Evolutionary conservation across 352 stramenopile species (phyloP).

Genomic region (Thraustotheca clavata): DNA sequence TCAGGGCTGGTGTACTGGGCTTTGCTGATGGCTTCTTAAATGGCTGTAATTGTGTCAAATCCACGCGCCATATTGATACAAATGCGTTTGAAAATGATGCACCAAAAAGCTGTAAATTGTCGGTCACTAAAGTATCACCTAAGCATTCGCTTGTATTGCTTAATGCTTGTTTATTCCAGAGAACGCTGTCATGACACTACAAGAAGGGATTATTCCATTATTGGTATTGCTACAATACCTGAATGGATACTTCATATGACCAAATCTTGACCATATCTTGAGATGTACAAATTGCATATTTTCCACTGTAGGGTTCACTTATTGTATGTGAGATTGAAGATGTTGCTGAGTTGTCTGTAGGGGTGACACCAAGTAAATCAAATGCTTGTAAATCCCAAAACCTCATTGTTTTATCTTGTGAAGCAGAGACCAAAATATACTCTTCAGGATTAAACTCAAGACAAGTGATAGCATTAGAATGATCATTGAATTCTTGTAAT

Average conservation of each 20-base stretch:
- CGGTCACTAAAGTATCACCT: constrained; percentile 62
- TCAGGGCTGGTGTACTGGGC: background rate
- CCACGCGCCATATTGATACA: constrained; percentile 69
- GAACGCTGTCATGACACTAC: constrained; percentile 69
- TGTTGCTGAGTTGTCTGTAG: constrained; percentile 65
- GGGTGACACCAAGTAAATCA: constrained; percentile 64
- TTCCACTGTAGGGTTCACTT: constrained; percentile 62
- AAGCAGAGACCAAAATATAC: constrained; percentile 75
- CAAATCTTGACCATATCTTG: constrained; percentile 68
- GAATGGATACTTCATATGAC: constrained; percentile 75
- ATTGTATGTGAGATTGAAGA: constrained; percentile 75
- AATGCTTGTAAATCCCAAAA: constrained; percentile 85
- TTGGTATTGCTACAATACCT: no score
- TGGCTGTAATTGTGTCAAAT: constrained; percentile 58
- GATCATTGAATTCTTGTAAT: constrained; percentile 63
- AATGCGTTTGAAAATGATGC: constrained; percentile 74
- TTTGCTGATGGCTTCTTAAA: constrained; percentile 28
- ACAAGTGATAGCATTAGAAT: constrained; percentile 62
- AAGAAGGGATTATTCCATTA: background rate
- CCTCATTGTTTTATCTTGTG: constrained; percentile 62
- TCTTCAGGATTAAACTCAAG: constrained; percentile 83
- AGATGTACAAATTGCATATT: constrained; percentile 71
- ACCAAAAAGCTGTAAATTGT: constrained; percentile 79
- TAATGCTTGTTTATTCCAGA: constrained; percentile 42
- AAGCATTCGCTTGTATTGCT: constrained; percentile 34